phyloP scores from a whole-genome alignment of 2,329 filamentous ascomycete genomes.

The Fusarium sp. region DNA sequence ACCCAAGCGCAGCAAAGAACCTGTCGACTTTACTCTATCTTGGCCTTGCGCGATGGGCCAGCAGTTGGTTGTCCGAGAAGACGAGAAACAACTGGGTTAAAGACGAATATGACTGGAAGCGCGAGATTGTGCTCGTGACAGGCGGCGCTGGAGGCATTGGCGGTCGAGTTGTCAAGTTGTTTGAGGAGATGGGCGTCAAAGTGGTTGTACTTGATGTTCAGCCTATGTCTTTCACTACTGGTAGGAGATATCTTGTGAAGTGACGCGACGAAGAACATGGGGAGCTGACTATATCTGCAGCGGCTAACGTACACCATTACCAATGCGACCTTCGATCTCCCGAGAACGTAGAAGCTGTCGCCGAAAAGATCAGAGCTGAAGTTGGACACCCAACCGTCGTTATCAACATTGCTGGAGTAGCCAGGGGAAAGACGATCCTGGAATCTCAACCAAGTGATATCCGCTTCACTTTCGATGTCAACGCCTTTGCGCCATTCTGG shows the following conservation, averaged over 20 bases:
- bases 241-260: constrained; percentile 51
- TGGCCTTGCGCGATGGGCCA: constrained; percentile 46
- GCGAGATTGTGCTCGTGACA: constrained; percentile 79
- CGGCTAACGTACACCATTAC: constrained; percentile 72
- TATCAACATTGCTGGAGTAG: constrained; percentile 78
- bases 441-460: constrained; percentile 68
- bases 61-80: constrained; percentile 50
- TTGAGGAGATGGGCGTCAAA: constrained; percentile 74
- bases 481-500: constrained; percentile 75
- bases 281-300: constrained; percentile 38
- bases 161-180: constrained; percentile 69
- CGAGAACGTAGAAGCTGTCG: constrained; percentile 63
- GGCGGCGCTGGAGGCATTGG: constrained; percentile 82
- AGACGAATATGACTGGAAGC: constrained; percentile 71
- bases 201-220: constrained; percentile 80
- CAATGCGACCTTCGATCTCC: constrained; percentile 76
- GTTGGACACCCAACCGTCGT: constrained; percentile 76
- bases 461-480: constrained; percentile 77
- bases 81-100: constrained; percentile 53
- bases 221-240: constrained; percentile 64
- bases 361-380: constrained; percentile 63
- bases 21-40: constrained; percentile 55
- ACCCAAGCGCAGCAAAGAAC: constrained; percentile 62
- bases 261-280: neutral
- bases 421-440: constrained; percentile 71